Base-by-base conservation (phyloP, 495 filamentous ascomycete species). In the Aspergillus funiculosus region DNA sequence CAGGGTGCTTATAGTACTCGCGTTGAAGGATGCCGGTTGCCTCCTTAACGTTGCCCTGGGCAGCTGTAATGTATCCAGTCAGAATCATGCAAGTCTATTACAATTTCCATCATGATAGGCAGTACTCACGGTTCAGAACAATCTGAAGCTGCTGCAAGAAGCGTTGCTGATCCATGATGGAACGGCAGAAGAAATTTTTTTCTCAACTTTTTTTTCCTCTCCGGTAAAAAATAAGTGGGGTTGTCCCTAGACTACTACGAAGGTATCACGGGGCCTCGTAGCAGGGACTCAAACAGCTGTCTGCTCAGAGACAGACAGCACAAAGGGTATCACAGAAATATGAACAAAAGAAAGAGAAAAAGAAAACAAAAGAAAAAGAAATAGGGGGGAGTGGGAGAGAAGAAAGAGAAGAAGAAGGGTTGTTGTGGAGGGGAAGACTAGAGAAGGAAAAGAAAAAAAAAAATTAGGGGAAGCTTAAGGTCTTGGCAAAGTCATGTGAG, bases 1-100 rank as follows among this genome's bases (percentile, higher is more conserved):
- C 77, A 4, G 91, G 87, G 44, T 90, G 78, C 46, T 80, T 80
- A 67, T 92, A 97, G 74, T 85, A 96, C 57, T 86, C 86, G 59
- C 91, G 88, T 65, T 90, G 89, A 37, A 98, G 78, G 50, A 84
- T 78, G 8, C 82, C 78, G n/a, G 92, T 98, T 25, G 89, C 89
- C 41, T 83, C 78, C 74, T 95, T 95, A 59, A 98, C 81, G 53
- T 69, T 65, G 38, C 59, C 61, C 63, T 75, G 62, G 56, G 68
- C 56, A 46, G 65, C 66, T 67, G 47, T 17, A 58, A 8, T 34
- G 8, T 38, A 2, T 5, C 9, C 28, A 34, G 28, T 50, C 22
- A 46, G 29, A 5, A 48, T 27, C 8, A 28, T 37, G 1, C 19
- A 22, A 29, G 19, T 26, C n/a, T 15, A 11, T 14, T 11, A 11